A percentile compares a stretch with the other conserved stretches of the same genome.
These are phyloP conservation scores for Eustoma russellianum DNA, from an alignment of 257 asterid species.

Conservation along the genomic window DNA sequence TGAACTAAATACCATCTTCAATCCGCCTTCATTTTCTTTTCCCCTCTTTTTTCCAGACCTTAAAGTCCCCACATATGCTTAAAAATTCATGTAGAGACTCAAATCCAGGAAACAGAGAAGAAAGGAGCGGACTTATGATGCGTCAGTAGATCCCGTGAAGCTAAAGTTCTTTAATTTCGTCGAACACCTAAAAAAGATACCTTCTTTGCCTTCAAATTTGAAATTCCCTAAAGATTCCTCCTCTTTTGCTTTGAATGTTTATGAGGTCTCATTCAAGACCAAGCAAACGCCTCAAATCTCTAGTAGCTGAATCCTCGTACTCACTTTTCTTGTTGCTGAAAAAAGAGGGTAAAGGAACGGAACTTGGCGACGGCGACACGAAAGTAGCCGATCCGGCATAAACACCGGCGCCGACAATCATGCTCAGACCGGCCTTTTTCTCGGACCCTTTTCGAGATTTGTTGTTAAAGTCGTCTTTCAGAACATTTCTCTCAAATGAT, in stretches of 20 bases:
- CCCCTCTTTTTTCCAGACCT: slow-evolving; percentile 8
- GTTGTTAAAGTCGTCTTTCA: slow-evolving; percentile 9
- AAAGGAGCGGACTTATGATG: slow-evolving; percentile 1
- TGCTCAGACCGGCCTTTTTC: neutral
- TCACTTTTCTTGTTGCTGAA: slow-evolving; percentile 18
- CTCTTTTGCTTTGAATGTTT: neutral
- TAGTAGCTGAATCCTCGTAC: slow-evolving; percentile 44
- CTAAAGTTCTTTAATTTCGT: neutral
- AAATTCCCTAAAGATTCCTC: neutral
- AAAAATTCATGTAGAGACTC: slow-evolving; percentile 17
- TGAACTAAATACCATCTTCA: slow-evolving; percentile 7
- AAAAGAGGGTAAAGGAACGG: slow-evolving; percentile 63
- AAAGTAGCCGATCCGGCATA: slow-evolving; percentile 67
- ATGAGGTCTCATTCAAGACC: slow-evolving; percentile 14
- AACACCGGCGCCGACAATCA: slow-evolving; percentile 12
- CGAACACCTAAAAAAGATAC: neutral
- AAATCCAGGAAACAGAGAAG: slow-evolving; percentile 10
- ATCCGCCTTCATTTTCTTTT: neutral
- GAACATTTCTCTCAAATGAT: slow-evolving; percentile 24
- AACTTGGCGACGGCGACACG: slow-evolving; percentile 61
- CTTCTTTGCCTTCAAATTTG: no score
- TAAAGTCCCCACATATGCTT: slow-evolving; percentile 12
- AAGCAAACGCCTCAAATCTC: slow-evolving; percentile 37
- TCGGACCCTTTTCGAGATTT: neutral
- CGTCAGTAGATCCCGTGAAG: neutral